Conservation (phyloP, 192 early-diverging fungal species). For the Coemansia sp. region DNA sequence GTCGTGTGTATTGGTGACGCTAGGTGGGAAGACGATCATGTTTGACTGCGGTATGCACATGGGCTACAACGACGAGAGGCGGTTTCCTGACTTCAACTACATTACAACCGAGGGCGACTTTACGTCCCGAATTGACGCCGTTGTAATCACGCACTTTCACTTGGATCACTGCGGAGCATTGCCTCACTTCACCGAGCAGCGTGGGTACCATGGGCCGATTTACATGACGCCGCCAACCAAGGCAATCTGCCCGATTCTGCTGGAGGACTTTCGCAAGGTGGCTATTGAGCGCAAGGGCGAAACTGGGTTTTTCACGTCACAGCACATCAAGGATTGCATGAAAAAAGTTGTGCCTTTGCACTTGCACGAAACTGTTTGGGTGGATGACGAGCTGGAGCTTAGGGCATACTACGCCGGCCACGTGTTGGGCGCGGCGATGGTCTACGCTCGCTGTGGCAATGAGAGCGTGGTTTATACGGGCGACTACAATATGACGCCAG, state of each 20-base stretch:
- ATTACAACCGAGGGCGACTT: slow-evolving; percentile 81
- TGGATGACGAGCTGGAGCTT: slow-evolving; percentile 80
- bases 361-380: slow-evolving; percentile 79
- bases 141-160: slow-evolving; percentile 97
- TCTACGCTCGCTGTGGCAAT: slow-evolving; percentile 68
- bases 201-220: slow-evolving; percentile 92
- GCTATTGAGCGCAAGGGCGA: slow-evolving; percentile 86
- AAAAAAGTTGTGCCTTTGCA: slow-evolving; percentile 89
- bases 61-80: slow-evolving; percentile 89
- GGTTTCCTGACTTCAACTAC: slow-evolving; percentile 95
- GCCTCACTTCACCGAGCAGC: slow-evolving; percentile 93
- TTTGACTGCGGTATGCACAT: slow-evolving; percentile 94
- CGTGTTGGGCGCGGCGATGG: slow-evolving; percentile 97
- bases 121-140: slow-evolving; percentile 80
- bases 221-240: slow-evolving; percentile 98
- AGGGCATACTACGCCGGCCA: slow-evolving; percentile 96
- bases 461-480: slow-evolving; percentile 85
- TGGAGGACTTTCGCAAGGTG: slow-evolving; percentile 95
- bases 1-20: slow-evolving; percentile 75
- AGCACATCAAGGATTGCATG: slow-evolving; percentile 91
- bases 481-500: slow-evolving; percentile 89
- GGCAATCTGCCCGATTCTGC: slow-evolving; percentile 89
- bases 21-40: slow-evolving; percentile 84
- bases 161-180: slow-evolving; percentile 98
- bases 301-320: slow-evolving; percentile 82